Base-by-base conservation (phyloP, 352 stramenopile genomes). In the Phytophthora pini region DNA sequence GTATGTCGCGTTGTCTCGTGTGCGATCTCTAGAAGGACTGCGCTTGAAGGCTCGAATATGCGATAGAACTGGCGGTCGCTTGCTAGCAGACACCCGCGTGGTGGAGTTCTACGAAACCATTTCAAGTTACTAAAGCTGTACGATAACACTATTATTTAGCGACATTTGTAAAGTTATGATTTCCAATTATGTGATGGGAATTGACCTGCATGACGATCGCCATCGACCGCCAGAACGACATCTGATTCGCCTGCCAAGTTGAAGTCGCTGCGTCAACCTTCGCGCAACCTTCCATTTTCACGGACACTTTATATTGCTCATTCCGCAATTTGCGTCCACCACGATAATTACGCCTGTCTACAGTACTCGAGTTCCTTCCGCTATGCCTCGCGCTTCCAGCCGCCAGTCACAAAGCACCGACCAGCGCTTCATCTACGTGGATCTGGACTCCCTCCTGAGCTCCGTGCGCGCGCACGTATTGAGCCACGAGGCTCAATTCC, bases 1-100 rank as follows among this genome's bases (percentile, higher is more conserved):
- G 4, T 99, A 99, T 67, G 95, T 99, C 31, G 96, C 95, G 26
- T 77, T 99, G 22, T 98, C 90, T 17, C 88, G 97, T n/a, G 92
- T 96, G 22, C 84, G 86, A 2, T 94, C 84, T 11, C 74, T 98
- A 9, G 79, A 97, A 38, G 85, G 89, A 0, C 74, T 98, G 5
- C 81, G 70, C 8, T 65, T 98, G 9, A 72, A 72, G n/a, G 68
- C 45, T 20, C 57, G 46, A 5, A 45, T 55, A 15, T 72, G 69
- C 1, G 62, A 74, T 17, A 56, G 74, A 11, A 47, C 61, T 2
- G 65, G 62, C 5, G 55, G 53, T 17, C 57, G 79, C 9, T 51
- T 86, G 41, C 78, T 91, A 51, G 82, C 82, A 3, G 75, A 91
- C 27, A 29, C 75, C 6, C 70, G 77, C 5, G 80, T 91, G 22